Percentiles rank a stretch among this genome's conserved stretches.
phyloP scores from a whole-genome alignment of 2,329 filamentous ascomycete species.

The Pseudocercospora eumusae region DNA sequence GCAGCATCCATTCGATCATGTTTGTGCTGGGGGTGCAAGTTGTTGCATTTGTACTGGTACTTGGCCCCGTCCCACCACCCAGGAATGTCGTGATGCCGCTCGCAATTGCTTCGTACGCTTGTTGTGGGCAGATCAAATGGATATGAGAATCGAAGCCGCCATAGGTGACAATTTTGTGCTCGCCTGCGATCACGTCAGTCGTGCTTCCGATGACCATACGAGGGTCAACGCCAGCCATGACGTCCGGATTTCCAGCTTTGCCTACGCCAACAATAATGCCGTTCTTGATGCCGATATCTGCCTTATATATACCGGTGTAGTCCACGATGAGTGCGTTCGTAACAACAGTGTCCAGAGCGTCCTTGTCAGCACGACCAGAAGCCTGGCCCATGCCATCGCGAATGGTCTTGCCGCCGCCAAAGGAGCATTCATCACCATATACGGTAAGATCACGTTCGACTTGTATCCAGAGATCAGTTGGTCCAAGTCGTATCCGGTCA shows the following conservation, averaged over 20 bases:
- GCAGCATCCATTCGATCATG: constrained; percentile 85
- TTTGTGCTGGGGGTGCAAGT: constrained; percentile 87
- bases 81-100: constrained; percentile 88
- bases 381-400: constrained; percentile 96
- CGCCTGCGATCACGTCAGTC: constrained; percentile 88
- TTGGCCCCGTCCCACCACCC: constrained; percentile 90
- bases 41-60: constrained; percentile 84
- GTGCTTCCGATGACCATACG: constrained; percentile 81
- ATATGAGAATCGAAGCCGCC: constrained; percentile 89
- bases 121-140: constrained; percentile 93
- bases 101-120: constrained; percentile 78
- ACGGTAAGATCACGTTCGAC: constrained; percentile 82
- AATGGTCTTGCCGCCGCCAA: constrained; percentile 91
- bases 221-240: constrained; percentile 83
- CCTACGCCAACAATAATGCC: constrained; percentile 85
- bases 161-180: constrained; percentile 86
- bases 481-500: constrained; percentile 77
- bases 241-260: constrained; percentile 94
- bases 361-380: constrained; percentile 69
- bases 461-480: constrained; percentile 85
- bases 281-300: constrained; percentile 89
- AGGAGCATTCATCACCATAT: constrained; percentile 93
- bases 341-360: constrained; percentile 80
- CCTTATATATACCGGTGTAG: constrained; percentile 92
- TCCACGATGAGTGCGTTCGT: constrained; percentile 89